These are phyloP conservation scores for Spergularia azorica DNA, from an alignment of 179 eudicot genomes.

Conservation along the genomic window DNA sequence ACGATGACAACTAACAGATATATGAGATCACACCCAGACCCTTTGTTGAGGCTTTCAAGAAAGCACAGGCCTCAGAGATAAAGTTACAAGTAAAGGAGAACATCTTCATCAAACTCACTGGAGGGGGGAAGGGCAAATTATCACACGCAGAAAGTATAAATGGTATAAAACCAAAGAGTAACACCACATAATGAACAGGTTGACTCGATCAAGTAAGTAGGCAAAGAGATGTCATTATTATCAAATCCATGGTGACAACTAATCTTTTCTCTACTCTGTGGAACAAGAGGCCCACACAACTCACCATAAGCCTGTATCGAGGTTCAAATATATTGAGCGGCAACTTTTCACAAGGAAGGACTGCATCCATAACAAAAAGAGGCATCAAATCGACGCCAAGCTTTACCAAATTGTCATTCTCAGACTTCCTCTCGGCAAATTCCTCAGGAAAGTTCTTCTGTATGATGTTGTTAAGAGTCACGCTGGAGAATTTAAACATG, in stretches of 20 bases:
- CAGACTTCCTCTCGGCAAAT: conserved; percentile 89
- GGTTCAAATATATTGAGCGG: conserved; percentile 98
- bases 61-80: not conserved
- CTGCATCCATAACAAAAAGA: conserved; percentile 98
- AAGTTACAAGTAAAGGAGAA: not conserved
- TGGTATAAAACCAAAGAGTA: not conserved
- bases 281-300: conserved; percentile 25
- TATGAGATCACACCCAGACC: not conserved
- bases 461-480: conserved; percentile 92
- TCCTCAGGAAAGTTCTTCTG: conserved; percentile 91
- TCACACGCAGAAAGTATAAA: not conserved
- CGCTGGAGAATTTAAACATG: conserved; percentile 50
- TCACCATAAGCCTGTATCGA: conserved; percentile 99
- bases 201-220: conserved; percentile 1
- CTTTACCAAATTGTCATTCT: conserved; percentile 68
- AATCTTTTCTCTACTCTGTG: not conserved
- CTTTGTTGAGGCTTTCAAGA: no score
- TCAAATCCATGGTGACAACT: not conserved
- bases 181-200: not conserved
- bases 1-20: not conserved
- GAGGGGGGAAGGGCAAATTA: no score
- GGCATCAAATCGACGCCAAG: conserved; percentile 85
- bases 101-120: no score
- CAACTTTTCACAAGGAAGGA: conserved; percentile 88
- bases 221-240: not conserved